Evolutionary conservation across 2,329 filamentous ascomycete genomes (phyloP).

Genomic region (Fusarium pseudoanthophilum): DNA sequence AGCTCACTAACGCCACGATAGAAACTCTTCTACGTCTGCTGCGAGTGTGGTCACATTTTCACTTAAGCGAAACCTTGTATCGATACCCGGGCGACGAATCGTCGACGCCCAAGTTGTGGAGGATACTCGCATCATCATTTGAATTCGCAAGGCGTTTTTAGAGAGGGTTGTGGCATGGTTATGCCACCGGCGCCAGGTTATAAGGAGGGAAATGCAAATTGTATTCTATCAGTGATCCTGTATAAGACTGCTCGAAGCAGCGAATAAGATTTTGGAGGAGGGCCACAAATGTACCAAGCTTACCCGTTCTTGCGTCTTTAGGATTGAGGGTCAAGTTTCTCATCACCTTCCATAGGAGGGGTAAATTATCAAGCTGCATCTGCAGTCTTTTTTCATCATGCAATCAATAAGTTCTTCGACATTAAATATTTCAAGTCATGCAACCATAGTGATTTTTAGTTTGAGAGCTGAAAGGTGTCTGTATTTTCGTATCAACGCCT

Average conservation of each 20-base stretch:
- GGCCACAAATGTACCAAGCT: background rate
- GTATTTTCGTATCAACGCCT: constrained; percentile 49
- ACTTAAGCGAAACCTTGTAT: constrained; percentile 54
- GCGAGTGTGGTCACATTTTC: constrained; percentile 91
- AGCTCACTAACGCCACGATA: constrained; percentile 49
- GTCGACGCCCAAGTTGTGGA: constrained; percentile 29
- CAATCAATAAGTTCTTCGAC: background rate
- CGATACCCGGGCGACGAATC: constrained; percentile 38
- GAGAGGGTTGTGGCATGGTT: constrained; percentile 22
- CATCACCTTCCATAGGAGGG: background rate
- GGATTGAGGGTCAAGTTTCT: background rate
- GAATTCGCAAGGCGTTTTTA: constrained; percentile 40
- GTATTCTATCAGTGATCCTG: constrained; percentile 33
- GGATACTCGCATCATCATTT: constrained; percentile 34
- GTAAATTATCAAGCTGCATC: constrained; percentile 11
- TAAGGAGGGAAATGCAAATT: constrained; percentile 24
- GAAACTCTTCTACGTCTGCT: constrained; percentile 96
- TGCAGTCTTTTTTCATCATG: constrained; percentile 17
- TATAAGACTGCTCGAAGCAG: constrained; percentile 14
- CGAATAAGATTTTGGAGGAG: constrained; percentile 7
- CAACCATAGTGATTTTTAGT: background rate
- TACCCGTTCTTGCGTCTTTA: background rate
- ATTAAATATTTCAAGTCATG: background rate
- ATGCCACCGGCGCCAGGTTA: constrained; percentile 23
- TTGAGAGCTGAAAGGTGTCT: constrained; percentile 42